phyloP scores from a whole-genome alignment of 768 basidiomycete species.

The Russula vinacea region DNA sequence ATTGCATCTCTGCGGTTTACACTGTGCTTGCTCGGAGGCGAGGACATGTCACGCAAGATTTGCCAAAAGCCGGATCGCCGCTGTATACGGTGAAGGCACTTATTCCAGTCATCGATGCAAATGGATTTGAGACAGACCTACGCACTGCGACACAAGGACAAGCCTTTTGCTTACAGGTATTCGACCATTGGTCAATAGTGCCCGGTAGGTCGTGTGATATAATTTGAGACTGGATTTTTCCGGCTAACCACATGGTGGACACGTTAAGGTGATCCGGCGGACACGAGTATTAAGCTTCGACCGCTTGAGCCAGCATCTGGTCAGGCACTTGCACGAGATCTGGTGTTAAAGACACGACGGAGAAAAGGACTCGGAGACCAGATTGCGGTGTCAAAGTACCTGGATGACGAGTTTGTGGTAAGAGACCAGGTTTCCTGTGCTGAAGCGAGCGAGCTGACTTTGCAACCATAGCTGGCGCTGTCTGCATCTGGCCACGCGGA shows the following conservation, averaged over 20 bases:
- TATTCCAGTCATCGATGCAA: slow-evolving; percentile 97
- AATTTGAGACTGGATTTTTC: neutral
- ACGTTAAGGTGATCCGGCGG: slow-evolving; percentile 85
- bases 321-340: slow-evolving; percentile 88
- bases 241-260: slow-evolving; percentile 10
- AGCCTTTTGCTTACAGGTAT: slow-evolving; percentile 96
- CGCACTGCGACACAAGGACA: slow-evolving; percentile 97
- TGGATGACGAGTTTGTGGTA: slow-evolving; percentile 96
- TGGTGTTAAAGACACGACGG: slow-evolving; percentile 93
- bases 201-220: slow-evolving; percentile 57
- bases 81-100: slow-evolving; percentile 97
- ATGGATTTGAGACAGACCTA: slow-evolving; percentile 97
- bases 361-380: slow-evolving; percentile 96
- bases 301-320: slow-evolving; percentile 97
- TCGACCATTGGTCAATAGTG: slow-evolving; percentile 99
- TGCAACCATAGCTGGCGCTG: slow-evolving; percentile 65
- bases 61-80: slow-evolving; percentile 96
- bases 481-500: slow-evolving; percentile 97
- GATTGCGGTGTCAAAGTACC: slow-evolving; percentile 94
- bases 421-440: slow-evolving; percentile 35
- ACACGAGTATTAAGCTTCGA: slow-evolving; percentile 92
- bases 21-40: slow-evolving; percentile 96
- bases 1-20: slow-evolving; percentile 98
- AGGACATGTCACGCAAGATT: slow-evolving; percentile 98
- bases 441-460: slow-evolving; percentile 3